Evolutionary conservation across 148 eudicot species (phyloP).

Genomic region (Amaranthus palmeri): DNA sequence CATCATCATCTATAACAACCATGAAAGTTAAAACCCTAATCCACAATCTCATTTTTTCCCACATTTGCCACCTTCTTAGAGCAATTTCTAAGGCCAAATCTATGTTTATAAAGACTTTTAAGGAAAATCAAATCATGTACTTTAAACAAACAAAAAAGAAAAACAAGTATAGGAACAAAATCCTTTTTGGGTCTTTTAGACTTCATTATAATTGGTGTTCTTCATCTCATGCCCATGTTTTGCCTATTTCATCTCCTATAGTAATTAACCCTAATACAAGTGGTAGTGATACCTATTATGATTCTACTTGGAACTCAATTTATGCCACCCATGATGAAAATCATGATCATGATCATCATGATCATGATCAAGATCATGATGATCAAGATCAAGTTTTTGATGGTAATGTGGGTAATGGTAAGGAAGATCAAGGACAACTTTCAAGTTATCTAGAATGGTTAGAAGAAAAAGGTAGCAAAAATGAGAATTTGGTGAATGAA

Average conservation of each 20-base stretch:
- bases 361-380: not conserved
- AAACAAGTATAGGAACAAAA: slow-evolving; percentile 53
- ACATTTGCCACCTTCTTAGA: slow-evolving; percentile 47
- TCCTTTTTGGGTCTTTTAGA: slow-evolving; percentile 73
- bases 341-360: slow-evolving; percentile 6
- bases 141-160: slow-evolving; percentile 35
- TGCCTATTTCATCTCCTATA: slow-evolving; percentile 50
- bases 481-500: slow-evolving; percentile 14
- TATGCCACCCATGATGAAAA: slow-evolving; percentile 24
- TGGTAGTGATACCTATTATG: slow-evolving; percentile 37
- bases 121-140: slow-evolving; percentile 42
- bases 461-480: slow-evolving; percentile 48
- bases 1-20: slow-evolving; percentile 36
- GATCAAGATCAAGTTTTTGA: slow-evolving; percentile 4
- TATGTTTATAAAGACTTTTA: slow-evolving; percentile 42
- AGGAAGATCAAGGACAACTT: slow-evolving; percentile 35
- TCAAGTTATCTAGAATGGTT: slow-evolving; percentile 92
- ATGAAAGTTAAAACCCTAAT: slow-evolving; percentile 64
- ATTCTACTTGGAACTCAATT: slow-evolving; percentile 72
- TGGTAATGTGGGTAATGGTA: not conserved
- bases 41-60: slow-evolving; percentile 63
- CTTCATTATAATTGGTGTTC: slow-evolving; percentile 90
- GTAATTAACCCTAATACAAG: not conserved
- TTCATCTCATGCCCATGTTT: slow-evolving; percentile 54
- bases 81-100: slow-evolving; percentile 74